Base-by-base conservation (phyloP, 768 basidiomycete species). In the Serendipita sp. region DNA sequence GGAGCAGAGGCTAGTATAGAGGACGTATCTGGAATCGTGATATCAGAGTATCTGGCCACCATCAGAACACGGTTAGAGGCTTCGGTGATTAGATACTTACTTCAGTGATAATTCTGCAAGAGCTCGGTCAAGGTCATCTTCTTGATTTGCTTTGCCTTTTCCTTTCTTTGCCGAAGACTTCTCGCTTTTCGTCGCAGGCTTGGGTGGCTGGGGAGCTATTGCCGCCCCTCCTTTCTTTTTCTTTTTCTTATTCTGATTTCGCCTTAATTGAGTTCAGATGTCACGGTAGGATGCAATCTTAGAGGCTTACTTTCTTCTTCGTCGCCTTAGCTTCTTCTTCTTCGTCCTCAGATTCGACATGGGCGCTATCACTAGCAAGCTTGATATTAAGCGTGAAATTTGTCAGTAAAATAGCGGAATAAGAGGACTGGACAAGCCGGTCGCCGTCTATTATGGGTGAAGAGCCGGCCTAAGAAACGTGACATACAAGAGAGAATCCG, bases 91-190 rank as follows among this genome's bases (percentile, higher is more conserved):
- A 44, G 50, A n/a, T 3, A 66, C 74, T 62, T 63, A 88, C 88
- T 90, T 86, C 58, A 84, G 66, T 1, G 86, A 84, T n/a, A 97
- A 77, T 69, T 96, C 91, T 1, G 85, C 87, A 8, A 97, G 76
- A 0, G 85, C 92, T 63, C 82, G 78, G 68, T 96, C 92, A 31
- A 98, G 75, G 67, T 97, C 91, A 69, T 93, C 87, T 63, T 78
- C 73, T 13, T 80, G 83, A 0, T 83, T 84, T 63, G 79, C 82
- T 71, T 85, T 88, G 3, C 76, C 79, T 67, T 82, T 82, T 1
- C 80, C 81, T 70, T 84, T 83, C 73, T 86, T 86, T 16, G 33
- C 48, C 1, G 43, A 36, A 8, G 23, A 29, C 23, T 34, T 60
- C 27, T 50, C 63, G 4, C 31, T 43, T 8, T 27, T 36, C 23